These are phyloP conservation scores for Mycena maculata DNA, from an alignment of 768 basidiomycete species.

Conservation along the genomic window DNA sequence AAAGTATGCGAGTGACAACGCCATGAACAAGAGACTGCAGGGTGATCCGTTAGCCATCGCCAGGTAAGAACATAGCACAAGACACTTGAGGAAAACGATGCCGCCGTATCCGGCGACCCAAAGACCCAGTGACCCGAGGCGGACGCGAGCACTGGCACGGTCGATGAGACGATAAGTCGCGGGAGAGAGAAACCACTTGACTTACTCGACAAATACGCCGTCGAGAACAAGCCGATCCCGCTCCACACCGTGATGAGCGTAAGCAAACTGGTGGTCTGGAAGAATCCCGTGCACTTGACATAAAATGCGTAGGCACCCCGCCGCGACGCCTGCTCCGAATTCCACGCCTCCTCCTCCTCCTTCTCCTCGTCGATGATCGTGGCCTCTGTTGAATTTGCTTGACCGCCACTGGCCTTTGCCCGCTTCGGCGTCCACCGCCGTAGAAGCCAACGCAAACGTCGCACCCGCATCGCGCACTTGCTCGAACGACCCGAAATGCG, in stretches of 20 bases:
- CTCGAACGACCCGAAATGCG: constrained; percentile 27
- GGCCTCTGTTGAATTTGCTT: background rate
- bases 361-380: constrained; percentile 10
- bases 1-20: background rate
- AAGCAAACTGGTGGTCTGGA: background rate
- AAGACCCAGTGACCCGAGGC: constrained; percentile 19
- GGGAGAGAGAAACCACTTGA: background rate
- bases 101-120: constrained; percentile 27
- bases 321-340: background rate
- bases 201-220: constrained; percentile 19
- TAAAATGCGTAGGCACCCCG: constrained; percentile 2
- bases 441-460: constrained; percentile 1
- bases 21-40: constrained; percentile 14
- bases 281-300: background rate
- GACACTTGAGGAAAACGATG: constrained; percentile 16
- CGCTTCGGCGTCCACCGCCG: background rate
- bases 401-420: background rate
- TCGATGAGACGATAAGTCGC: background rate
- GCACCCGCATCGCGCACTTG: constrained; percentile 14
- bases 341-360: constrained; percentile 15
- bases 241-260: constrained; percentile 17
- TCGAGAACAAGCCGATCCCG: background rate
- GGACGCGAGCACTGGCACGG: constrained; percentile 15
- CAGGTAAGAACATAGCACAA: background rate
- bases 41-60: background rate